Evolutionary conservation across 129 eudicot genomes (phyloP), one percentile per base, ranked within the genome.

Genomic region (Dittrichia graveolens): DNA sequence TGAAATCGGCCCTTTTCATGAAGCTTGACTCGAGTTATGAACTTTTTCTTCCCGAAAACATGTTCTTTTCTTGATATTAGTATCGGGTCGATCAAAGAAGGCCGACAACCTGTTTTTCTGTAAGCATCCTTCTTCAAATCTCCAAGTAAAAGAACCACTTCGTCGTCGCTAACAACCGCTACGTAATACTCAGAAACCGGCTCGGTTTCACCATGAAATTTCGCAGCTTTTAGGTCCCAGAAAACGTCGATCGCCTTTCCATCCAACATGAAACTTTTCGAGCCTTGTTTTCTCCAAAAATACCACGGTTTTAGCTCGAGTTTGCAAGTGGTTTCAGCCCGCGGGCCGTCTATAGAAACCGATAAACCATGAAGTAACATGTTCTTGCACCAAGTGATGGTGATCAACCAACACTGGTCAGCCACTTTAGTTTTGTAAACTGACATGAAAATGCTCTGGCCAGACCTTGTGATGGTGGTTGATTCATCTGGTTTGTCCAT

Each of bases 371-470:
- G 98, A 38, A 94, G 97, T 16, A 94, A 67, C 71, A 94, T 69
- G 49, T 90, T 90, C 89, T 90, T 94, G 91, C 96, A 94, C 98
- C 98, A 91, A 48, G 95, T 91, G 66, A 94, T 80, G 7, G 98
- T 94, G 80, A 94, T 91, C 65, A 90, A 58, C 39, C 97, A 83
- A 48, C 80, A 83, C 54, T 90, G 87, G 72, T 81, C 87, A 4
- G 85, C 91, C 0, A 94, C 76, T 70, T 78, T 90, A 4, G 97
- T 90, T 34, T 84, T 78, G 79, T 87, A 91, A 5, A 88, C 88
- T 0, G 97, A 87, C 87, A 87, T 83, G 81, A 83, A 87, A 3
- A 91, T 84, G 40, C 92, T 91, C 24, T 91, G 97, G 55, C 97
- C 97, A 1, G 97, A 83, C 78, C 85, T 64, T 5, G 91, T 91